Base-by-base conservation (phyloP, 129 eudicot species). In the Sambucus nigra region DNA sequence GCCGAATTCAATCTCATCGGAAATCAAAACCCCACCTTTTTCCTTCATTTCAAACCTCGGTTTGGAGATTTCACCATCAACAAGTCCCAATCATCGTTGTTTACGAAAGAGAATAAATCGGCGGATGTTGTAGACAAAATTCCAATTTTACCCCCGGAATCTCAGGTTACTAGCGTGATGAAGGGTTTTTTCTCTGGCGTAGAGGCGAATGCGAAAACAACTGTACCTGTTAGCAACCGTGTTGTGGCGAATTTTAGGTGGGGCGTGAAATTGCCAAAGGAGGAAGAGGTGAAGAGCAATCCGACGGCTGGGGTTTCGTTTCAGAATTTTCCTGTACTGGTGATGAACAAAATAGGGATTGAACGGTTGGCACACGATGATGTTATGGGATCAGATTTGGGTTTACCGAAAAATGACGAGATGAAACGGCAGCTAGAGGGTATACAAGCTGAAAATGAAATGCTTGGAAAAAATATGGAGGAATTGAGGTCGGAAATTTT, bases 271-370 rank as follows among this genome's bases (percentile, higher is more conserved):
- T 61, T 81, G 35, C 91, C 94, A 74, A n/a, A n/a, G 62, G 49
- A 58, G 47, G 75, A 53, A 57, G 51, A 47, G 55, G 74, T 54
- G 57, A 67, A 19, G 45, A 28, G 52, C 9, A 64, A 73, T 45
- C 63, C 76, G 35, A 59, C 61, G 80, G 64, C 69, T 44, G 78
- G 73, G 72, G 50, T 72, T 29, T 76, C 72, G 41, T 47, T 68
- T 1, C 57, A 55, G 45, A 71, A 57, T 28, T 54, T 78, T 18
- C 97, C 97, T 0, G 28, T 67, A n/a, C 48, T 88, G 67, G 70
- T 80, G 35, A 76, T 88, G 63, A 67, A 88, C 57, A 88, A 88
- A 60, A 88, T 84, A 17, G 87, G 92, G 57, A 76, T 88, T 57
- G 95, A 88, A 56, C 95, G 78, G 46, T 76, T 73, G 75, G 78